Conservation (phyloP, 2,329 filamentous ascomycete genomes). For the Ophiosphaerella korrae region DNA sequence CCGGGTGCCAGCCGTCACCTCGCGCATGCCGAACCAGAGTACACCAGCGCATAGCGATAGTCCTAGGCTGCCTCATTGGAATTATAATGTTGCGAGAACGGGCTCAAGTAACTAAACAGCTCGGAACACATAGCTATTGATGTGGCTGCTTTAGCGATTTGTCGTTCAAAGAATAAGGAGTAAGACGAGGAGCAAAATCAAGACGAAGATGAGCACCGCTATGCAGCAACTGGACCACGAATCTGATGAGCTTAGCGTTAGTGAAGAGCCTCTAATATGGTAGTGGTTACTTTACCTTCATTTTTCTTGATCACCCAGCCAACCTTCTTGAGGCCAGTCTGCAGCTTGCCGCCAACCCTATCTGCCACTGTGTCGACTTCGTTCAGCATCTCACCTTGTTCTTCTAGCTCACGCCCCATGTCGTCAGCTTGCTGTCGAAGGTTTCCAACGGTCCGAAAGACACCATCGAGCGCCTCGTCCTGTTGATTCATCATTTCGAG, state of each 20-base stretch:
- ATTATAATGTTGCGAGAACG: no score
- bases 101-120: no score
- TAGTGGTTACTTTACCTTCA: slow-evolving; percentile 67
- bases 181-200: slow-evolving; percentile 84
- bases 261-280: not conserved
- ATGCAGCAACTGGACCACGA: slow-evolving; percentile 88
- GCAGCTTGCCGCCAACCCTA: slow-evolving; percentile 81
- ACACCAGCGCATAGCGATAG: no score
- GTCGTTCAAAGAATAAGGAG: slow-evolving; percentile 66
- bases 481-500: slow-evolving; percentile 91
- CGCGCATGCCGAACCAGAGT: no score
- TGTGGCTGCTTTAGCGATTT: not conserved
- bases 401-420: slow-evolving; percentile 95
- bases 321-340: slow-evolving; percentile 85
- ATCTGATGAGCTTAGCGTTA: slow-evolving; percentile 51
- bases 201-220: slow-evolving; percentile 80
- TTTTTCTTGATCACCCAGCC: slow-evolving; percentile 84
- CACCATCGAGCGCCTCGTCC: slow-evolving; percentile 88
- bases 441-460: slow-evolving; percentile 92
- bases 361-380: slow-evolving; percentile 85
- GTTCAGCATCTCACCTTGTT: slow-evolving; percentile 88
- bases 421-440: slow-evolving; percentile 87
- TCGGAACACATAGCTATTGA: no score
- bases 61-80: no score
- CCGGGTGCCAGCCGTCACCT: not conserved